phyloP scores from a whole-genome alignment of 257 asterid species.

The Solanum virginianum region DNA sequence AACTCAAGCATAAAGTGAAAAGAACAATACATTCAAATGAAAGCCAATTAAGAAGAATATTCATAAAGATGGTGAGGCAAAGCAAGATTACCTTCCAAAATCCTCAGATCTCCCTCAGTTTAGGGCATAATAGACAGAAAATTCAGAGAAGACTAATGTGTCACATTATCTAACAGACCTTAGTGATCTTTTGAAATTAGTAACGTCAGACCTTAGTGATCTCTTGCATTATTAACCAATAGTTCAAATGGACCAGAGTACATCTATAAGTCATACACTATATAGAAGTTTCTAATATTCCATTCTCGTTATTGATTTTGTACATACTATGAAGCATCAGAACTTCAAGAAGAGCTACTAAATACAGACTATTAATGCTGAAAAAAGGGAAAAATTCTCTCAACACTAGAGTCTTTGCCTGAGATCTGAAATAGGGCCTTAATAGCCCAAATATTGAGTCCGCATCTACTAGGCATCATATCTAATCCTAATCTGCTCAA shows the following conservation, averaged over 20 bases:
- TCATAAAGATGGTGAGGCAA: not conserved
- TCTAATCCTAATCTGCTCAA: not conserved
- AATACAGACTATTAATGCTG: not conserved
- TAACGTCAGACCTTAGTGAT: not conserved
- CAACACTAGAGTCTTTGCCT: not conserved
- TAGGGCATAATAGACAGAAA: not conserved
- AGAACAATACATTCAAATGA: not conserved
- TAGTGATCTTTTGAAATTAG: not conserved
- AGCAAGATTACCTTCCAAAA: not conserved
- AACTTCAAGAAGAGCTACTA: not conserved
- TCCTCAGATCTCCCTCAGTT: not conserved
- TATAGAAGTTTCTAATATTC: not conserved
- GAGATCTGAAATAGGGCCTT: not conserved
- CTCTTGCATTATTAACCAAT: not conserved
- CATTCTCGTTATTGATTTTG: not conserved
- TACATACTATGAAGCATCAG: not conserved
- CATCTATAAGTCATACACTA: not conserved
- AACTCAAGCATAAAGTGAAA: not conserved
- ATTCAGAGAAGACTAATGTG: not conserved
- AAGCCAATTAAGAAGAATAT: not conserved
- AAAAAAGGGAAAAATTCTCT: not conserved
- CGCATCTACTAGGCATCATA: not conserved
- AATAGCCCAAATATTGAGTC: not conserved
- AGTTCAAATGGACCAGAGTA: not conserved
- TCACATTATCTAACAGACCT: not conserved